Evolutionary conservation across 1,139 yeast genomes (phyloP).

Genomic region (Tardiomyces depauwii): DNA sequence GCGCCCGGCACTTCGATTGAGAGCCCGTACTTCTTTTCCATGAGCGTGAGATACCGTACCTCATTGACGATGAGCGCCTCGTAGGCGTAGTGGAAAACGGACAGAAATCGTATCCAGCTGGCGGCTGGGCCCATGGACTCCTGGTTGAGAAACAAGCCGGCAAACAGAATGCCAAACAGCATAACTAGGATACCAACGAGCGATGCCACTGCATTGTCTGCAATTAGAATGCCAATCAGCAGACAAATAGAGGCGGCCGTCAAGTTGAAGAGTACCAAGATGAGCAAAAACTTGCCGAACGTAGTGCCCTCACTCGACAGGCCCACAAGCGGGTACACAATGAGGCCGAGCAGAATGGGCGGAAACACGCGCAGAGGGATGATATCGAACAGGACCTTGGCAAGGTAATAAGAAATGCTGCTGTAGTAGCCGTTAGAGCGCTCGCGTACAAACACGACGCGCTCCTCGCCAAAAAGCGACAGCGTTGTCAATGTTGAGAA

Average conservation of each 20-base stretch:
- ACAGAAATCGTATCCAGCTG: slow-evolving; percentile 70
- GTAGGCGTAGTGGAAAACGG: slow-evolving; percentile 91
- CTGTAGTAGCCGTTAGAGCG: slow-evolving; percentile 89
- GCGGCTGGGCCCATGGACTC: slow-evolving; percentile 62
- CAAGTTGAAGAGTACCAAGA: slow-evolving; percentile 71
- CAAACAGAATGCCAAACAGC: slow-evolving; percentile 76
- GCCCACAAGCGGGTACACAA: slow-evolving; percentile 88
- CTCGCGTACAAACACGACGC: slow-evolving; percentile 82
- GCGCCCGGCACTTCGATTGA: slow-evolving; percentile 99
- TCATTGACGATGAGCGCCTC: slow-evolving; percentile 89
- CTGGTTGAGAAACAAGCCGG: slow-evolving; percentile 84
- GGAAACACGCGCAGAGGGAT: slow-evolving; percentile 85
- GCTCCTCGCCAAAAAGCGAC: slow-evolving; percentile 66
- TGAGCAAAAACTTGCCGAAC: slow-evolving; percentile 58
- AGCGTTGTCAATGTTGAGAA: slow-evolving; percentile 87
- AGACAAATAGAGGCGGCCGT: slow-evolving; percentile 79
- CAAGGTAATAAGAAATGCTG: slow-evolving; percentile 72
- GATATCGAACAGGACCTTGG: slow-evolving; percentile 82
- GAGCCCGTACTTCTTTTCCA: slow-evolving; percentile 83
- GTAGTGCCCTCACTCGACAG: slow-evolving; percentile 68
- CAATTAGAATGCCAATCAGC: slow-evolving; percentile 73
- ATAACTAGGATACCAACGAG: slow-evolving; percentile 76
- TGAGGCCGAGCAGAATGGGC: slow-evolving; percentile 69
- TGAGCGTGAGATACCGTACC: slow-evolving; percentile 75
- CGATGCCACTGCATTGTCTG: slow-evolving; percentile 91